Conservation (phyloP, 2,329 filamentous ascomycete species). For the Didymella lethalis region DNA sequence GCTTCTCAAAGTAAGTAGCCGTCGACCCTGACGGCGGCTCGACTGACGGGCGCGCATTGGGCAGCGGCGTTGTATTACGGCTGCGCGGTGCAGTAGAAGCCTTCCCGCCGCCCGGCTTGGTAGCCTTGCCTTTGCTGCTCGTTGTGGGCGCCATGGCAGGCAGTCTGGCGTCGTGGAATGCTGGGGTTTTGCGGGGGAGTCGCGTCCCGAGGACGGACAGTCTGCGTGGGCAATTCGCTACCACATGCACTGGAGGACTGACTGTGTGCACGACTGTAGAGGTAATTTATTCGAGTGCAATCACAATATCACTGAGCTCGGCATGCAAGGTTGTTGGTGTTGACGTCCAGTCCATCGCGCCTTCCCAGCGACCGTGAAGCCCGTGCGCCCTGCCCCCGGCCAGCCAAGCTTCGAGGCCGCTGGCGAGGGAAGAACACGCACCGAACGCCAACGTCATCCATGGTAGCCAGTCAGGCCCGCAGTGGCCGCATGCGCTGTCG, state of each 20-base stretch:
- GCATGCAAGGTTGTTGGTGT: background rate
- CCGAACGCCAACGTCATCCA: conserved; percentile 5
- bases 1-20: conserved; percentile 71
- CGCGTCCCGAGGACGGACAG: conserved; percentile 10
- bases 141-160: conserved; percentile 45
- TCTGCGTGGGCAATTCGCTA: background rate
- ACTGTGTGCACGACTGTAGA: background rate
- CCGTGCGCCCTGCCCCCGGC: background rate
- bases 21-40: conserved; percentile 38
- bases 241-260: background rate
- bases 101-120: conserved; percentile 49
- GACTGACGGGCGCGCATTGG: conserved; percentile 59
- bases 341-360: background rate
- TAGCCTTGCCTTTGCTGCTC: conserved; percentile 61
- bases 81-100: conserved; percentile 59
- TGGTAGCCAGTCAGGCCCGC: background rate
- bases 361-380: conserved; percentile 3
- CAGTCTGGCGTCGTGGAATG: background rate
- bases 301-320: background rate
- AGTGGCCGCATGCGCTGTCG: background rate
- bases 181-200: conserved; percentile 13
- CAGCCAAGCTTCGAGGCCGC: conserved; percentile 7
- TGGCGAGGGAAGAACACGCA: background rate
- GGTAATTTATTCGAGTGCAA: background rate
- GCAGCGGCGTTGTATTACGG: conserved; percentile 79